phyloP scores from a whole-genome alignment of 192 early-diverging fungal genomes.

The Coemansia reversa region DNA sequence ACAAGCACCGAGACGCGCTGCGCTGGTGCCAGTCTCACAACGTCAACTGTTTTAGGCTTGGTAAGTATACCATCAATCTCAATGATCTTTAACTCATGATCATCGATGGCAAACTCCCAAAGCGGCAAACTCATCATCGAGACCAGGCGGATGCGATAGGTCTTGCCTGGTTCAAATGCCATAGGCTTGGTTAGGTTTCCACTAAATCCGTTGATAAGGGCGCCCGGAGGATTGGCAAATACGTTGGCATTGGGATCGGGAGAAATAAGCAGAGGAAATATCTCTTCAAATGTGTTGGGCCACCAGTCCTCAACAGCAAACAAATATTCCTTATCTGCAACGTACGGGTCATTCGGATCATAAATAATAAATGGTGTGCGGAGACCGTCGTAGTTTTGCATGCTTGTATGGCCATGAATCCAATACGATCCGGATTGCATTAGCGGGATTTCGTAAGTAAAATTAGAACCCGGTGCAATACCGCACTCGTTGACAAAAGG shows the following conservation, averaged over 20 bases:
- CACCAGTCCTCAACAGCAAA: constrained; percentile 73
- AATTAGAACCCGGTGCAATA: constrained; percentile 63
- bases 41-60: too few relatives aligned
- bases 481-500: constrained; percentile 69
- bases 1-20: constrained; percentile 81
- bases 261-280: constrained; percentile 43
- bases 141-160: too few relatives aligned
- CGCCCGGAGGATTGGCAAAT: constrained; percentile 59
- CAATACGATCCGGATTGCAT: constrained; percentile 78
- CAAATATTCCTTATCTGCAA: constrained; percentile 63
- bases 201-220: constrained; percentile 62
- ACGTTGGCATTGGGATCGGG: constrained; percentile 52
- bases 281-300: constrained; percentile 53
- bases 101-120: constrained; percentile 74
- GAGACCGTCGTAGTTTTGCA: constrained; percentile 80
- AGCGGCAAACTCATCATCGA: constrained; percentile 71
- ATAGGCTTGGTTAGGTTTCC: constrained; percentile 43
- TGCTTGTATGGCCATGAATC: constrained; percentile 70
- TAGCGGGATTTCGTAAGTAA: constrained; percentile 67
- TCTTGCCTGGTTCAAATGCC: too few relatives aligned
- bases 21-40: constrained; percentile 64
- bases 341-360: constrained; percentile 53
- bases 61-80: constrained; percentile 75
- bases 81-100: constrained; percentile 71
- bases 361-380: constrained; percentile 70